Base-by-base conservation (phyloP, 495 filamentous ascomycete species). In the Neurospora sp. region DNA sequence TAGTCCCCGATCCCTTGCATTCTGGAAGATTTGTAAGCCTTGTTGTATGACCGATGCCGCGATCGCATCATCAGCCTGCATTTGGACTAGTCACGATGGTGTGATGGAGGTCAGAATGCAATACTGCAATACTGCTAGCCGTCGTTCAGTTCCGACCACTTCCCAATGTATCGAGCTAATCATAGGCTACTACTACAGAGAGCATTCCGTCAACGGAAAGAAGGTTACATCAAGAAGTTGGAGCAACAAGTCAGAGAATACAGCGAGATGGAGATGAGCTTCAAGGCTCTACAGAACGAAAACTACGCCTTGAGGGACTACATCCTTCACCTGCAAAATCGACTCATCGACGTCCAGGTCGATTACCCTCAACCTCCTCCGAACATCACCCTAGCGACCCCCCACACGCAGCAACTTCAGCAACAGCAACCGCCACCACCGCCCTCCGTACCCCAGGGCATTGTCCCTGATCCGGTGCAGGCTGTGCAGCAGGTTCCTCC, bases 171-270 rank as follows among this genome's bases (percentile, higher is more conserved):
- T 40, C 31, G 10, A 35, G 40, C 40, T 44, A 31, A 70, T 11
- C 27, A 35, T 66, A 35, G 27, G 14, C 27, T 66, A 31, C 68
- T 37, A 44, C 41, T 40, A 72, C 76, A 98, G 96, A 90, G 96
- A 76, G 96, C 96, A 27, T 99, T 99, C 83, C 93, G 96, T 35
- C 94, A 98, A 85, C 92, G 96, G 70, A 99, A 99, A 82, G 96
- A 99, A 83, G 92, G 90, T 40, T 97, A 98, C 80, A 99, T 99
- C 81, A 97, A 97, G 84, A 94, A 94, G 79, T 87, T 99, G 18
- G 96, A 98, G 80, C 92, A 94, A 76, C 92, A 97, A 80, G 93
- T 96, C 59, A 88, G 91, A 74, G 92, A 93, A 22, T 90, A 88
- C 76, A 87, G 88, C 53, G 83, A 84, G 20, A 87, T 95, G 79